Conservation (phyloP, 2,329 filamentous ascomycete genomes). For the Fusarium musae region DNA sequence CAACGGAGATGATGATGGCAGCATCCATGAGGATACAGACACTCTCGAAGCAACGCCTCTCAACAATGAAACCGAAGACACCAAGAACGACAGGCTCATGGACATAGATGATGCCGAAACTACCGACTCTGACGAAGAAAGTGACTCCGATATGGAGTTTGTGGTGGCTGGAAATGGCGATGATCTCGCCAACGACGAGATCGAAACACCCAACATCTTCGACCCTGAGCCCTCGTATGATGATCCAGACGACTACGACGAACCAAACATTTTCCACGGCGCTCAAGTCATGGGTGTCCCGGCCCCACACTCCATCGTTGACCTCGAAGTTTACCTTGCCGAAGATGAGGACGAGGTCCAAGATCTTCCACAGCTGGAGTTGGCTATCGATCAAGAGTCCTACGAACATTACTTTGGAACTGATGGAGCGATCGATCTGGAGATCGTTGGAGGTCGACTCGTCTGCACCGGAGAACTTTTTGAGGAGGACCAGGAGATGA, state of each 20-base stretch:
- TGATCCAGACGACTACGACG: conserved; percentile 31
- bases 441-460: conserved; percentile 39
- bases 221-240: conserved; percentile 29
- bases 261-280: conserved; percentile 44
- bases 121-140: neutral
- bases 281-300: conserved; percentile 39
- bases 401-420: conserved; percentile 42
- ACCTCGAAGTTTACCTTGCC: conserved; percentile 47
- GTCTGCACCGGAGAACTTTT: conserved; percentile 32
- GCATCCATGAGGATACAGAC: neutral
- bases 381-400: conserved; percentile 44
- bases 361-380: conserved; percentile 46
- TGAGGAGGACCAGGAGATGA: conserved; percentile 16
- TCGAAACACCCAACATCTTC: conserved; percentile 39
- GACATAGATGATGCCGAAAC: neutral
- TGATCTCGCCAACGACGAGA: conserved; percentile 1
- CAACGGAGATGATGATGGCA: neutral
- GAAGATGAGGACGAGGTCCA: conserved; percentile 42
- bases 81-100: neutral
- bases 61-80: neutral
- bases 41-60: neutral
- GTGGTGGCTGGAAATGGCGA: neutral
- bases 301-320: conserved; percentile 13
- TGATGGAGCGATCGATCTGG: conserved; percentile 43
- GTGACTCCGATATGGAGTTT: neutral